Percentiles rank a stretch among this genome's conserved stretches.
Conservation (phyloP, 2,329 filamentous ascomycete species). For the Trichoderma sp. region DNA sequence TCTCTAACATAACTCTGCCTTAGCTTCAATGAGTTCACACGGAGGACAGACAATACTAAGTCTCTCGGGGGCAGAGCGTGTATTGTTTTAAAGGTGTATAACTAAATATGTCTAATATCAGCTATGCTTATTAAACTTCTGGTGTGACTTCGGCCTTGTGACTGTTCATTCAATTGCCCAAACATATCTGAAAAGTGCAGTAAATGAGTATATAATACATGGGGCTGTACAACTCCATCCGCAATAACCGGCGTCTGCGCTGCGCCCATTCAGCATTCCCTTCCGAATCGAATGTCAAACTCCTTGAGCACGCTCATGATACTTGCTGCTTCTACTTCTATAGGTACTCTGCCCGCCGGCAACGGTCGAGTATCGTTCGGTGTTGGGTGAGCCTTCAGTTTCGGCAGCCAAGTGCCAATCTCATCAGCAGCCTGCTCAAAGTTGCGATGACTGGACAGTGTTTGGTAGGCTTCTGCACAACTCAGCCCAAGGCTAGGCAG, state of each 20-base stretch:
- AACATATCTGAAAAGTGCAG: too few relatives aligned
- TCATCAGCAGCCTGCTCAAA: conserved; percentile 76
- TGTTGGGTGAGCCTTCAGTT: conserved; percentile 65
- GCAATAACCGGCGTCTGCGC: not conserved
- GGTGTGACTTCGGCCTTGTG: too few relatives aligned
- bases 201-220: conserved; percentile 17
- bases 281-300: conserved; percentile 75
- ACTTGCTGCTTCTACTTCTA: conserved; percentile 81
- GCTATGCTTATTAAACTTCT: too few relatives aligned
- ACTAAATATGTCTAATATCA: too few relatives aligned
- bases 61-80: too few relatives aligned
- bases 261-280: conserved; percentile 38
- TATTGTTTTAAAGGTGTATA: too few relatives aligned
- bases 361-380: conserved; percentile 36
- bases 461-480: conserved; percentile 79
- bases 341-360: conserved; percentile 56
- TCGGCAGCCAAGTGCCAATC: conserved; percentile 74
- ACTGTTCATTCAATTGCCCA: too few relatives aligned
- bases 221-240: not conserved
- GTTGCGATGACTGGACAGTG: conserved; percentile 74
- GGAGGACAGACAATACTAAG: too few relatives aligned
- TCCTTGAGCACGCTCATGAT: conserved; percentile 85
- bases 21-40: too few relatives aligned
- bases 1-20: too few relatives aligned
- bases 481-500: conserved; percentile 63